phyloP scores from a whole-genome alignment of 2,329 filamentous ascomycete species.

The Ampelomyces quisqualis region DNA sequence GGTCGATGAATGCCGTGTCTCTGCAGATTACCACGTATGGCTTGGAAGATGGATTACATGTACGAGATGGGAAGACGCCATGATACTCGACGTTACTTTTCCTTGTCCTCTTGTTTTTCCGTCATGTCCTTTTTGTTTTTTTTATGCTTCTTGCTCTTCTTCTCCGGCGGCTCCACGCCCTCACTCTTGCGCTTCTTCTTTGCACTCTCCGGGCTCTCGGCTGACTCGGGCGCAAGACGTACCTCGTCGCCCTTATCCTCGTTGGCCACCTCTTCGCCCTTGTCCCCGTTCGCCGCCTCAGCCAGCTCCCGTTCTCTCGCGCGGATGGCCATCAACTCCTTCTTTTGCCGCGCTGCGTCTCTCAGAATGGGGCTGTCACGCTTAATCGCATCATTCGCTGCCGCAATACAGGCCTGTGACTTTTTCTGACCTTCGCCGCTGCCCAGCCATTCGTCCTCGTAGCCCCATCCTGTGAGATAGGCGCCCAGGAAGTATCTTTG shows the following conservation, averaged over 20 bases:
- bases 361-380: slow-evolving; percentile 35
- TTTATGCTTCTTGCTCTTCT: slow-evolving; percentile 17
- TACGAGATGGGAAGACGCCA: no score
- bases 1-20: no score
- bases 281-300: slow-evolving; percentile 9
- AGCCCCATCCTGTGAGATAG: slow-evolving; percentile 69
- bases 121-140: slow-evolving; percentile 17
- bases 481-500: slow-evolving; percentile 64
- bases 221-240: neutral
- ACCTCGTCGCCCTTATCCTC: neutral
- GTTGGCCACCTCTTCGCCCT: slow-evolving; percentile 9
- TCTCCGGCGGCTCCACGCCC: slow-evolving; percentile 1
- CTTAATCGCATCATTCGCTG: slow-evolving; percentile 63
- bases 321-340: slow-evolving; percentile 19
- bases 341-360: slow-evolving; percentile 23
- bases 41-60: no score
- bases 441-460: slow-evolving; percentile 62
- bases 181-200: slow-evolving; percentile 14
- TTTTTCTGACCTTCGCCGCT: slow-evolving; percentile 66
- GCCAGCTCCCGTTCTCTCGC: slow-evolving; percentile 15
- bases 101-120: slow-evolving; percentile 2
- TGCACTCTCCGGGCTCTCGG: neutral
- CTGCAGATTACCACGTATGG: no score
- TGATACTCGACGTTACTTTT: neutral
- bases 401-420: slow-evolving; percentile 67